A percentile compares a stretch with the other conserved stretches of the same genome.
These are phyloP conservation scores for Phoenix roebelenii DNA, from an alignment of 176 grass and related monocot genomes.

Conservation along the genomic window DNA sequence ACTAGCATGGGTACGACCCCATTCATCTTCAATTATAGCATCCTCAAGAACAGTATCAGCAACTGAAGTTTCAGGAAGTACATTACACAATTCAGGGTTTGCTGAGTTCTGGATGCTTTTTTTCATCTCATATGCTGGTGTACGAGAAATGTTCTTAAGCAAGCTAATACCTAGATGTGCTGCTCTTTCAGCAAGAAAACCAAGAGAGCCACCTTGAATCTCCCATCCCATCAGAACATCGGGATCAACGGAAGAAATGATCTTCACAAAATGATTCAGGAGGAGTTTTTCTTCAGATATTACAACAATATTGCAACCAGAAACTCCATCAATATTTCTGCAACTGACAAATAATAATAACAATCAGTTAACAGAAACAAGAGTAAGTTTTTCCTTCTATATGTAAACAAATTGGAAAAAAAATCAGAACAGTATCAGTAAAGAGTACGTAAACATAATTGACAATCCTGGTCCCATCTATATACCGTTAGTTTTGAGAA, in stretches of 20 bases:
- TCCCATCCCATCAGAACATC: constrained; percentile 89
- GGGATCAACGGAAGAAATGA: constrained; percentile 72
- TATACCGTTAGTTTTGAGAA: no score
- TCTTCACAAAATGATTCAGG: constrained; percentile 54
- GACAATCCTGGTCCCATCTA: no score
- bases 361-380: no score
- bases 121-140: constrained; percentile 39
- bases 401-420: no score
- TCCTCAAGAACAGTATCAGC: constrained; percentile 35
- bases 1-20: constrained; percentile 63
- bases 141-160: constrained; percentile 84
- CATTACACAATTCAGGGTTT: constrained; percentile 29
- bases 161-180: constrained; percentile 64
- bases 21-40: constrained; percentile 38
- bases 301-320: constrained; percentile 29
- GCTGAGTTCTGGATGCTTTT: constrained; percentile 34
- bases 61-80: constrained; percentile 42
- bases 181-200: constrained; percentile 89
- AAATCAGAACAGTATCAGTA: not conserved
- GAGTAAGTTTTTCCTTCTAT: no score
- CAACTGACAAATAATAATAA: constrained; percentile 1
- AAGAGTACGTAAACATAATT: no score
- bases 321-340: constrained; percentile 67
- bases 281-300: constrained; percentile 70
- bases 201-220: constrained; percentile 74